Conservation (phyloP, 225 moss, liverwort and hornwort genomes). For the Neckera pumila region DNA sequence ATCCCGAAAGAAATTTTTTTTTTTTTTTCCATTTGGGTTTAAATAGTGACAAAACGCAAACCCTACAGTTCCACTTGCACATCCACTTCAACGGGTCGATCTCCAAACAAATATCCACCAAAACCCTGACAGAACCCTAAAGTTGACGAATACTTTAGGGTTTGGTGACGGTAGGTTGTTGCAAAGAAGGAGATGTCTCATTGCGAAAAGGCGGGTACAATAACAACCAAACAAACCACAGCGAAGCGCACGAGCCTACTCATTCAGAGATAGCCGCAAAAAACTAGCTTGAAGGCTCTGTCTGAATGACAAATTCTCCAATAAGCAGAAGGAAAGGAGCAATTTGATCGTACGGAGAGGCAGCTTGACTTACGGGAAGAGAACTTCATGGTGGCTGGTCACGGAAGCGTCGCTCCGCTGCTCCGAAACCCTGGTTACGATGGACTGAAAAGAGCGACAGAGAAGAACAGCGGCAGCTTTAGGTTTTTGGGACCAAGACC, state of each 20-base stretch:
- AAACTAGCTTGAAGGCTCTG: neutral
- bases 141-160: neutral
- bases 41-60: neutral
- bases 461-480: neutral
- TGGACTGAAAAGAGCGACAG: neutral
- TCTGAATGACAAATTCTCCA: neutral
- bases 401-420: neutral
- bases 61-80: neutral
- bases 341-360: too few relatives aligned
- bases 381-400: slow-evolving; percentile 33
- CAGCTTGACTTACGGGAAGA: slow-evolving; percentile 10
- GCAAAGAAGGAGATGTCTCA: neutral
- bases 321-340: neutral
- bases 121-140: neutral
- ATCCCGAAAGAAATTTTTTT: too few relatives aligned
- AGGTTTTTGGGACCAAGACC: neutral
- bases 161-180: neutral
- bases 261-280: neutral
- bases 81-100: neutral
- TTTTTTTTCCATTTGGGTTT: too few relatives aligned
- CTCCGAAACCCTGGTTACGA: neutral
- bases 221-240: neutral
- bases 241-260: neutral
- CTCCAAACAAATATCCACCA: neutral
- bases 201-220: neutral